phyloP scores from a whole-genome alignment of 1,284 basidiomycete species.

The Entoloma clypeatum region DNA sequence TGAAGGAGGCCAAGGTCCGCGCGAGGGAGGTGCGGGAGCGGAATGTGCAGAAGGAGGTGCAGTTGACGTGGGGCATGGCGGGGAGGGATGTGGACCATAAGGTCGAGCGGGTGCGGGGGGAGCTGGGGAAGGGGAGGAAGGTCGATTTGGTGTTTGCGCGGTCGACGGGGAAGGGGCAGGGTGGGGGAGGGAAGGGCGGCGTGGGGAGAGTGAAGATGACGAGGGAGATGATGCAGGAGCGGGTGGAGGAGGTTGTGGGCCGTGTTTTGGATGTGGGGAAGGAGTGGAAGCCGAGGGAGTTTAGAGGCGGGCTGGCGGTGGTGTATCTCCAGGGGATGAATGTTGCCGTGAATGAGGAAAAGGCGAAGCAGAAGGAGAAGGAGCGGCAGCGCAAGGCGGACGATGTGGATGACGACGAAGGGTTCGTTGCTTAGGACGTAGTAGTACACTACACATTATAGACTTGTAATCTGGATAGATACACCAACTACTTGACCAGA shows the following conservation, averaged over 20 bases:
- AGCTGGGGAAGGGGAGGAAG: slow-evolving; percentile 56
- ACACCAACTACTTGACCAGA: no score
- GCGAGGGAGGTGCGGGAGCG: slow-evolving; percentile 31
- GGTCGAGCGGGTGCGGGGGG: slow-evolving; percentile 53
- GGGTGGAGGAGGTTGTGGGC: slow-evolving; percentile 39
- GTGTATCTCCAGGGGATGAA: no score
- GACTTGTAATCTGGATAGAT: no score
- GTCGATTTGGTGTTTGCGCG: slow-evolving; percentile 56
- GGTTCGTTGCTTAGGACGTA: no score
- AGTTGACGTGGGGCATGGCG: slow-evolving; percentile 67
- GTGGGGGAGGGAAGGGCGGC: no score
- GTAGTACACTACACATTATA: no score
- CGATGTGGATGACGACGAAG: no score
- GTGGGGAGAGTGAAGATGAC: slow-evolving; percentile 26
- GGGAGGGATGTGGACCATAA: slow-evolving; percentile 65
- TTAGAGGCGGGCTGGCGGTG: background rate
- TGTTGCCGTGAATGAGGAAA: slow-evolving; percentile 4
- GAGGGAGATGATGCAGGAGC: slow-evolving; percentile 34
- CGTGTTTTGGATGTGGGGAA: slow-evolving; percentile 42
- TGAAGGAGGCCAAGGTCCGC: slow-evolving; percentile 34
- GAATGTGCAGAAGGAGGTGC: slow-evolving; percentile 62
- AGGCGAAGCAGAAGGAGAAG: background rate
- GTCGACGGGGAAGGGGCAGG: slow-evolving; percentile 46
- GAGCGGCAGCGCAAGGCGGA: no score
- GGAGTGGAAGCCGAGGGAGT: slow-evolving; percentile 48